Percentiles rank a stretch among this genome's conserved stretches.
Conservation (phyloP, 2,329 filamentous ascomycete genomes). For the Colletotrichum gigasporum region DNA sequence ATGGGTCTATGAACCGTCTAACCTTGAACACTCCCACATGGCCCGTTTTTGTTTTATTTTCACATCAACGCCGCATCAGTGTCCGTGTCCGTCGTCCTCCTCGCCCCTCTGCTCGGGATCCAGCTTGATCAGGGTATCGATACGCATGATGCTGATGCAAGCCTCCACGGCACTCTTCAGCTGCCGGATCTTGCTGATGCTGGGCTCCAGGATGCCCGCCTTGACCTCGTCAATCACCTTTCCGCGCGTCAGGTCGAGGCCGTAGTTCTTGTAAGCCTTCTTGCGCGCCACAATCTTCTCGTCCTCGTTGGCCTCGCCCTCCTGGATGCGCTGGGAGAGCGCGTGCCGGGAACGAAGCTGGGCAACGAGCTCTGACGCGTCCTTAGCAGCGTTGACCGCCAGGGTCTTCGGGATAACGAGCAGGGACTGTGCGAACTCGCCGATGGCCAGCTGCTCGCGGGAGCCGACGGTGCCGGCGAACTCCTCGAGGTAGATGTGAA, state of each 20-base stretch:
- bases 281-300: conserved; percentile 91
- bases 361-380: conserved; percentile 92
- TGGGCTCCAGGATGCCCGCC: conserved; percentile 93
- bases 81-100: conserved; percentile 86
- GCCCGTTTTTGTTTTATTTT: conserved; percentile 25
- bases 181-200: conserved; percentile 98
- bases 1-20: conserved; percentile 34
- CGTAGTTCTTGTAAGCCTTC: conserved; percentile 99
- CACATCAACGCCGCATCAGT: conserved; percentile 59
- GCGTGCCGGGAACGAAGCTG: conserved; percentile 95
- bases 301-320: conserved; percentile 84
- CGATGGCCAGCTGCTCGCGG: conserved; percentile 96
- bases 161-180: conserved; percentile 98
- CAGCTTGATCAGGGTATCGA: conserved; percentile 97
- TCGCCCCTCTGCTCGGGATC: conserved; percentile 85
- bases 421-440: conserved; percentile 94
- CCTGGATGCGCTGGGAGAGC: conserved; percentile 88
- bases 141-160: conserved; percentile 98
- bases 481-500: conserved; percentile 99
- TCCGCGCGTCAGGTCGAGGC: conserved; percentile 87
- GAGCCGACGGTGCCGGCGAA: conserved; percentile 98
- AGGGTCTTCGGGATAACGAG: conserved; percentile 96
- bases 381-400: conserved; percentile 96
- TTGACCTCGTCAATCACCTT: conserved; percentile 95
- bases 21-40: conserved; percentile 24